Evolutionary conservation across 345 rosid species (phyloP).

Genomic region (Dipteronia sinensis): DNA sequence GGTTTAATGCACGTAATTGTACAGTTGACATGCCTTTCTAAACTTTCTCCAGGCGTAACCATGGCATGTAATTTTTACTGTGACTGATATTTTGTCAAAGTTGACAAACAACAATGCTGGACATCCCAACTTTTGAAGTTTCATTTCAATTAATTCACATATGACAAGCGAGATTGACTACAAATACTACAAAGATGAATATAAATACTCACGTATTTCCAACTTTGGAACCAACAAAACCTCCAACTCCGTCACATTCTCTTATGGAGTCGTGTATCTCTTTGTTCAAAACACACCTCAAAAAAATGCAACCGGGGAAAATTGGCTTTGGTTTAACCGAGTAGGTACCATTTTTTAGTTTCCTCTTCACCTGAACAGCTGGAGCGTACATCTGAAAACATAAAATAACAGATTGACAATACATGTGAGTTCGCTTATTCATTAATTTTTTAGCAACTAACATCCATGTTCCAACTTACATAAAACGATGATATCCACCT

Average conservation of each 20-base stretch:
- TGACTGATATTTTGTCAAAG: neutral
- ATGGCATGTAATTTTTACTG: neutral
- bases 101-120: neutral
- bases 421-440: neutral
- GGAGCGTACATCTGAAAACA: conserved; percentile 76
- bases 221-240: conserved; percentile 79
- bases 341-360: conserved; percentile 62
- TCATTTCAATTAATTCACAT: neutral
- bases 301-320: conserved; percentile 79
- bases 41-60: conserved; percentile 1
- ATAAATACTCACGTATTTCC: conserved; percentile 72
- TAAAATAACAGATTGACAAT: conserved; percentile 12
- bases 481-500: neutral
- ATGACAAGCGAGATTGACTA: neutral
- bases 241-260: conserved; percentile 73
- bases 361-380: conserved; percentile 63
- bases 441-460: neutral
- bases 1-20: neutral
- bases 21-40: conserved; percentile 3
- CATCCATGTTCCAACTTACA: neutral
- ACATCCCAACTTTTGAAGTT: neutral
- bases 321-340: conserved; percentile 68
- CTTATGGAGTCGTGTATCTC: conserved; percentile 78
- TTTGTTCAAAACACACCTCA: conserved; percentile 74
- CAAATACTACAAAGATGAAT: conserved; percentile 6